A percentile compares a stretch with the other conserved stretches of the same genome.
Evolutionary conservation across 1,284 basidiomycete genomes (phyloP).

Genomic region (Cryptococcus amylolentus): DNA sequence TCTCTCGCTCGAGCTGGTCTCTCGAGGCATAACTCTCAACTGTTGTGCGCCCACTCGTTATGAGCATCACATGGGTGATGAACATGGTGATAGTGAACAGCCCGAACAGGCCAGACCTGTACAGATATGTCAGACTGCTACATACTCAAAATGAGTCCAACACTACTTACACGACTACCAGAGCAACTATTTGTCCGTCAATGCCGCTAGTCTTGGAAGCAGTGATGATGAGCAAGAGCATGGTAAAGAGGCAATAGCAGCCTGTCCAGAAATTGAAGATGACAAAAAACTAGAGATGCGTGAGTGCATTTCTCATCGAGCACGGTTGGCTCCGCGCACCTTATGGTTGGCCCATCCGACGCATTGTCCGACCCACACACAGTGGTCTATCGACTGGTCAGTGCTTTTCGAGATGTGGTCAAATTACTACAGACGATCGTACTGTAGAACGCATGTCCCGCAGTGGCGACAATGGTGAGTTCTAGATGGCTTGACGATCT

Average conservation of each 20-base stretch:
- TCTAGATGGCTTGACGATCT: slow-evolving; percentile 46
- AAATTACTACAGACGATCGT: slow-evolving; percentile 30
- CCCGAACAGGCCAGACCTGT: slow-evolving; percentile 39
- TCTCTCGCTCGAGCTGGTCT: slow-evolving; percentile 39
- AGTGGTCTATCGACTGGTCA: slow-evolving; percentile 31
- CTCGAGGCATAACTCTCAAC: slow-evolving; percentile 40
- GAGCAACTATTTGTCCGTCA: slow-evolving; percentile 43
- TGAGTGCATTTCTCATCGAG: not conserved
- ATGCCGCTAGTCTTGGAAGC: slow-evolving; percentile 13
- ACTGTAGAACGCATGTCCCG: slow-evolving; percentile 44
- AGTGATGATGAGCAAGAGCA: slow-evolving; percentile 30
- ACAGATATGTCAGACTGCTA: not conserved
- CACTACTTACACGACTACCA: slow-evolving; percentile 38
- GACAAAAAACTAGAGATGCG: slow-evolving; percentile 39
- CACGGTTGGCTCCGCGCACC: slow-evolving; percentile 15
- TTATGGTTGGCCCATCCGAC: slow-evolving; percentile 49
- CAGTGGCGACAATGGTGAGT: slow-evolving; percentile 50
- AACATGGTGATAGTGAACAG: slow-evolving; percentile 42
- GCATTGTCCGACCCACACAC: slow-evolving; percentile 48
- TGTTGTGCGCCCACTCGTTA: slow-evolving; percentile 36
- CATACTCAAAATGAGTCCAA: no score
- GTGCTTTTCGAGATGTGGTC: not conserved
- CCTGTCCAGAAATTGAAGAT: slow-evolving; percentile 45
- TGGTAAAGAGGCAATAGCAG: slow-evolving; percentile 36
- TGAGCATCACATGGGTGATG: slow-evolving; percentile 36